phyloP scores from a whole-genome alignment of 176 grass and related monocot genomes.

The Cymbopogon citratus region DNA sequence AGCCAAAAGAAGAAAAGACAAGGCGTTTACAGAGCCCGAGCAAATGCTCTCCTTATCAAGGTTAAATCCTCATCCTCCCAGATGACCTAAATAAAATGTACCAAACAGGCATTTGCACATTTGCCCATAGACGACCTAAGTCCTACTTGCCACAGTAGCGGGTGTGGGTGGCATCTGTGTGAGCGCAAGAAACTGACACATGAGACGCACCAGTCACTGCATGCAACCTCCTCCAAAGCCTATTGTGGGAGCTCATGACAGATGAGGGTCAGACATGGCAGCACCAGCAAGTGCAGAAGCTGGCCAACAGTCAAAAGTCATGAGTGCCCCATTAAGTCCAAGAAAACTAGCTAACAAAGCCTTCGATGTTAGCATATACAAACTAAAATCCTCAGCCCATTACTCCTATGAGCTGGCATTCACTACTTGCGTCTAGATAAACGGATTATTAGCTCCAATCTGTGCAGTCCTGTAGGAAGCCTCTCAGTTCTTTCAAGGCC shows the following conservation, averaged over 20 bases:
- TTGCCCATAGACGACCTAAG: neutral
- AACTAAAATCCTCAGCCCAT: neutral
- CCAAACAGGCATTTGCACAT: neutral
- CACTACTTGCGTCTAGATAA: neutral
- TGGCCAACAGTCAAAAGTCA: neutral
- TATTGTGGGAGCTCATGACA: neutral
- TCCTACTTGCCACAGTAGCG: neutral
- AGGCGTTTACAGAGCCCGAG: neutral
- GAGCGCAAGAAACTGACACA: too few species aligned
- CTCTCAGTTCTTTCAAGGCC: neutral
- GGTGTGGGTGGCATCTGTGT: too few species aligned
- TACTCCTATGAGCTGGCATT: neutral
- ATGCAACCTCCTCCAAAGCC: neutral
- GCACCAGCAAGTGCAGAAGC: neutral
- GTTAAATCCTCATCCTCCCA: neutral
- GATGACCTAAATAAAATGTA: neutral
- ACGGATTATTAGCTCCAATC: neutral
- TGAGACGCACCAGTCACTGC: too few species aligned
- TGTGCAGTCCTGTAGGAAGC: neutral
- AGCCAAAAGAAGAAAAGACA: neutral
- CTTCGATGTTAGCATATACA: neutral
- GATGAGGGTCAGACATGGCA: neutral
- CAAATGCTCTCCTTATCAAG: neutral
- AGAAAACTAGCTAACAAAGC: neutral
- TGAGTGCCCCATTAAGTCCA: neutral